Percentiles rank a stretch among this genome's conserved stretches.
These are phyloP conservation scores for Pugionium cornutum DNA, from an alignment of 345 rosid species.

Conservation along the genomic window DNA sequence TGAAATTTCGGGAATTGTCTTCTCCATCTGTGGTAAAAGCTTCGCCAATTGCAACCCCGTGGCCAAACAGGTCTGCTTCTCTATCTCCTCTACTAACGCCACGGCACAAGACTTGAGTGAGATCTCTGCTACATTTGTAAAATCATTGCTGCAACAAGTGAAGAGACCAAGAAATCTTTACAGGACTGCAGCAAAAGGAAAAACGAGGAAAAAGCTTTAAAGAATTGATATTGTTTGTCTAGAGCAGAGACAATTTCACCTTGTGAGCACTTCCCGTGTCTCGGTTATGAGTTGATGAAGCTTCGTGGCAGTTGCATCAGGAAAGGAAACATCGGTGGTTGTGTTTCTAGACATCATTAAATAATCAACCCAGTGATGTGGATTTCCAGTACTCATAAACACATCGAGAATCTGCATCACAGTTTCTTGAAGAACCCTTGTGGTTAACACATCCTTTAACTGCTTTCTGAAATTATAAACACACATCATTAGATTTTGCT, in stretches of 20 bases:
- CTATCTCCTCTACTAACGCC: conserved; percentile 60
- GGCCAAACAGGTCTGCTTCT: conserved; percentile 43
- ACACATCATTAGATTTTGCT: conserved; percentile 5
- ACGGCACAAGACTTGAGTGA: conserved; percentile 60
- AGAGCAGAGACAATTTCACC: conserved; percentile 43
- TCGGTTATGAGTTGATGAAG: conserved; percentile 79
- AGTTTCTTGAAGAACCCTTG: conserved; percentile 53
- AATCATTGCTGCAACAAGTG: conserved; percentile 68
- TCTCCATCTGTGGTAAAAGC: conserved; percentile 74
- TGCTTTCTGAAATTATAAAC: conserved; percentile 58
- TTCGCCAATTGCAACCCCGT: conserved; percentile 72
- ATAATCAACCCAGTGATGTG: conserved; percentile 78
- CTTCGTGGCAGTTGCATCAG: conserved; percentile 46
- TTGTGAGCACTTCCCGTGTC: conserved; percentile 69
- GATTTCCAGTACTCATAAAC: conserved; percentile 73
- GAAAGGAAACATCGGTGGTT: neutral
- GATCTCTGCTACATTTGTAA: conserved; percentile 53
- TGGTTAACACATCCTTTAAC: conserved; percentile 63
- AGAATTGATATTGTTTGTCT: neutral
- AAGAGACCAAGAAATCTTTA: conserved; percentile 4
- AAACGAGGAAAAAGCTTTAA: neutral
- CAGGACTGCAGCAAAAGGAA: no score
- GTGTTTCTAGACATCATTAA: conserved; percentile 63
- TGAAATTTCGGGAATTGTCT: conserved; percentile 51
- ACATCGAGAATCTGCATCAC: conserved; percentile 64